Conservation (phyloP, 1,139 yeast species). For the Magnusiomyces clavatus region DNA sequence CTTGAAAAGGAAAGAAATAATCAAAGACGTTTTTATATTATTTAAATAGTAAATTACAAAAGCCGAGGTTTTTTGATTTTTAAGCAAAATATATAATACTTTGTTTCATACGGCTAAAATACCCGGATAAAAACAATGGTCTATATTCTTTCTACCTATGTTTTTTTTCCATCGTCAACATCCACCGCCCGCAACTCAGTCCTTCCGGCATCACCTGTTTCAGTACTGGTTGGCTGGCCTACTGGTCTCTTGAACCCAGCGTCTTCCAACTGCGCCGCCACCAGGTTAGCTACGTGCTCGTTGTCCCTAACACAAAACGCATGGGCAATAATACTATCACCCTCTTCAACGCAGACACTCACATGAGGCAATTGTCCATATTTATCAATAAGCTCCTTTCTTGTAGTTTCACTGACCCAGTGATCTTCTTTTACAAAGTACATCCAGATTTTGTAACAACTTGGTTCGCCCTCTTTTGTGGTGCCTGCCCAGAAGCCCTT, state of each 20-base stretch:
- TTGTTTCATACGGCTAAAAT: not conserved
- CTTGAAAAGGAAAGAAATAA: not conserved
- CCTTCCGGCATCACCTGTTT: too few relatives aligned
- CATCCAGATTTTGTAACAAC: conserved; percentile 40
- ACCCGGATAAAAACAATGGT: not conserved
- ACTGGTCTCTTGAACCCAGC: not conserved
- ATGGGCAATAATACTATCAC: conserved; percentile 38
- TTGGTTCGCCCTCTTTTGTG: conserved; percentile 14
- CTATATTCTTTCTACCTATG: too few relatives aligned
- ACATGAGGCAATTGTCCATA: conserved; percentile 34
- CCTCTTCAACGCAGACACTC: conserved; percentile 23
- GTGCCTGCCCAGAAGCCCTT: conserved; percentile 40
- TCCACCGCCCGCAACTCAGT: too few relatives aligned
- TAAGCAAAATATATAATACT: not conserved
- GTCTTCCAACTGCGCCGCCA: conserved; percentile 22
- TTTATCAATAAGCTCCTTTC: conserved; percentile 36
- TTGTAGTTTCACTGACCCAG: conserved; percentile 50
- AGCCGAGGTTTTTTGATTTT: not conserved
- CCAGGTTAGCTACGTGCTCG: conserved; percentile 43
- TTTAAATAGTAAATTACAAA: not conserved
- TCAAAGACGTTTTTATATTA: too few relatives aligned
- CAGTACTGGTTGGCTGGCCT: too few relatives aligned
- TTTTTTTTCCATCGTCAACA: too few relatives aligned
- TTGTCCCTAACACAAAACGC: conserved; percentile 53
- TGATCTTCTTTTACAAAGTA: conserved; percentile 51